These are phyloP conservation scores for Neonectria ditissima DNA, from an alignment of 2,329 filamentous ascomycete genomes.

Conservation along the genomic window DNA sequence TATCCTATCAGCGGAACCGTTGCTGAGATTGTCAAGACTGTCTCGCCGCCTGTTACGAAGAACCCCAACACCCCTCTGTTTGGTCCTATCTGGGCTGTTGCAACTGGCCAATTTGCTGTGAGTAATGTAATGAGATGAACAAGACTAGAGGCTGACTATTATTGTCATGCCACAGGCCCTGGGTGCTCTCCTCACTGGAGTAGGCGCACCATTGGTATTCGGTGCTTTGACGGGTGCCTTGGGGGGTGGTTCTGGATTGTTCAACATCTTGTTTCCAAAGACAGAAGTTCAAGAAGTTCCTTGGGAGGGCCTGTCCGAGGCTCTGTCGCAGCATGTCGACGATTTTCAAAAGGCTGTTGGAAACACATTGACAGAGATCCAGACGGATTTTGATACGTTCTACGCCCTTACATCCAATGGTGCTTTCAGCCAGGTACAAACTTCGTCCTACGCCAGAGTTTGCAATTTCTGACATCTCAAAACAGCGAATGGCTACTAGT, in stretches of 20 bases:
- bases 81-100: background rate
- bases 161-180: no score
- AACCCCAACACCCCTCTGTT: conserved; percentile 6
- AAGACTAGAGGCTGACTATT: no score
- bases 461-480: background rate
- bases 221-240: background rate
- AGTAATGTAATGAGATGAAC: background rate
- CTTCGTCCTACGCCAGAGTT: no score
- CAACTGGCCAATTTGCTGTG: background rate
- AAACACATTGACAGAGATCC: background rate
- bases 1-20: background rate
- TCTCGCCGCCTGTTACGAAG: background rate
- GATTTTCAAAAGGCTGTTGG: background rate
- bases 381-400: conserved; percentile 1
- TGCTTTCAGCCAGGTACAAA: background rate
- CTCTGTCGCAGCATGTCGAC: background rate
- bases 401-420: background rate
- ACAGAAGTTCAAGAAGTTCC: background rate
- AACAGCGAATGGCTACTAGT: background rate
- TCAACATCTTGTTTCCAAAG: background rate
- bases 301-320: background rate
- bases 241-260: background rate
- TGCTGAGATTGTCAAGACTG: background rate
- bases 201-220: background rate
- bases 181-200: no score